A percentile compares a stretch with the other conserved stretches of the same genome.
Conservation (phyloP, 1,284 basidiomycete species). For the Anthracocystis setariae region DNA sequence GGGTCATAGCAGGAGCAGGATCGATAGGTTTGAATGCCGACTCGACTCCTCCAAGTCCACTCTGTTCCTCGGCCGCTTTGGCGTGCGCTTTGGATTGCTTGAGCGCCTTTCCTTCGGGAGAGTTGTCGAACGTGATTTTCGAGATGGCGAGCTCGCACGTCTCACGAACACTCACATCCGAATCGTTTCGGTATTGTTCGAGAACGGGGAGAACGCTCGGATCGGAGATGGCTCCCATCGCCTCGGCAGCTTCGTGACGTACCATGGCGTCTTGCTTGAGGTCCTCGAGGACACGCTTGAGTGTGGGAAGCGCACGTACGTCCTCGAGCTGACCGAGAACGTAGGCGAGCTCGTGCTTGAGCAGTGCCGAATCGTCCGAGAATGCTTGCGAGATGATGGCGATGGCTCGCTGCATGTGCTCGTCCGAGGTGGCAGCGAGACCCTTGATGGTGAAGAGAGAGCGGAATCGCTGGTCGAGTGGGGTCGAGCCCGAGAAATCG, state of each 20-base stretch:
- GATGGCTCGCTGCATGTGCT: conserved; percentile 72
- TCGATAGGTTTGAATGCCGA: conserved; percentile 84
- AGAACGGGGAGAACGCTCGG: conserved; percentile 78
- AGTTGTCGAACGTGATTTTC: conserved; percentile 91
- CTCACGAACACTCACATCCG: conserved; percentile 85
- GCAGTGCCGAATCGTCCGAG: conserved; percentile 83
- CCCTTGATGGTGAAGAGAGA: conserved; percentile 93
- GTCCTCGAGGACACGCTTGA: conserved; percentile 81
- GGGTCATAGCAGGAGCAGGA: conserved; percentile 79
- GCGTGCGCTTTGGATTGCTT: conserved; percentile 49
- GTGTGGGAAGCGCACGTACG: conserved; percentile 78
- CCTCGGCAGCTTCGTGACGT: conserved; percentile 97
- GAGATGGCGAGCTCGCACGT: conserved; percentile 97
- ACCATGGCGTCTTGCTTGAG: conserved; percentile 91
- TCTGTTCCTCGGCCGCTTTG: conserved; percentile 25
- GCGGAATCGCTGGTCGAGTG: conserved; percentile 88
- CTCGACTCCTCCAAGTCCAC: conserved; percentile 31
- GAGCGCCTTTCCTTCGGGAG: conserved; percentile 60
- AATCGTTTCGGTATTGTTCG: conserved; percentile 78
- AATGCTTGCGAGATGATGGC: conserved; percentile 88
- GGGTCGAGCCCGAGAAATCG: conserved; percentile 73
- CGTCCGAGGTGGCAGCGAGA: conserved; percentile 70
- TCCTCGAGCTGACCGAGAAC: conserved; percentile 92
- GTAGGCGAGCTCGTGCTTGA: conserved; percentile 98
- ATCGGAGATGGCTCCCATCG: conserved; percentile 91